These are phyloP conservation scores for Salix udensis DNA, from an alignment of 345 rosid genomes.

Conservation along the genomic window DNA sequence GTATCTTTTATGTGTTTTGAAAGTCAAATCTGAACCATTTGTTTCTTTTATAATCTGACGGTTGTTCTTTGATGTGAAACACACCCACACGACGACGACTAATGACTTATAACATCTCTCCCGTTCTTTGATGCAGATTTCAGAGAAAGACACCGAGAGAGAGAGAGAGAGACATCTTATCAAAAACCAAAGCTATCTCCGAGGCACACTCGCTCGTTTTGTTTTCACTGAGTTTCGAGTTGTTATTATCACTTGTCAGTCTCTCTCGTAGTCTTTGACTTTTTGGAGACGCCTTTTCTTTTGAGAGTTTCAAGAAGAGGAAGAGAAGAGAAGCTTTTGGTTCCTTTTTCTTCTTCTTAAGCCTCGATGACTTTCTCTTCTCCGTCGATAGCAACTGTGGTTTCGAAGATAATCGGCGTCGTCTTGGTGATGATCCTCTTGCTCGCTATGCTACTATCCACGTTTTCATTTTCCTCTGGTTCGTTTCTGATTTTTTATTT, in stretches of 20 bases:
- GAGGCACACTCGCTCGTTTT: neutral
- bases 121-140: conserved; percentile 32
- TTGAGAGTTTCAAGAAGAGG: neutral
- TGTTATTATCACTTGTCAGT: neutral
- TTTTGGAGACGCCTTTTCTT: neutral
- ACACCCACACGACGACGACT: neutral
- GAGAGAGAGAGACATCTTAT: neutral
- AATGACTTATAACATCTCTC: neutral
- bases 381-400: conserved; percentile 26
- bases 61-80: conserved; percentile 18
- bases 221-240: neutral
- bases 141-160: neutral
- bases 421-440: conserved; percentile 13
- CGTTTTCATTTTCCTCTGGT: conserved; percentile 21
- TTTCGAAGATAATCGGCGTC: conserved; percentile 3
- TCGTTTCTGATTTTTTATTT: neutral
- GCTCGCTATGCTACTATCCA: conserved; percentile 13
- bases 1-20: neutral
- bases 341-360: neutral
- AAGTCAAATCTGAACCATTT: conserved; percentile 32
- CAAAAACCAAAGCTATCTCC: neutral
- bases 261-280: neutral
- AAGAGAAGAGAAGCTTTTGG: neutral
- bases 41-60: conserved; percentile 28
- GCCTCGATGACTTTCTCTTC: neutral